phyloP scores from a whole-genome alignment of 768 basidiomycete species.

The Royoungia palumana region DNA sequence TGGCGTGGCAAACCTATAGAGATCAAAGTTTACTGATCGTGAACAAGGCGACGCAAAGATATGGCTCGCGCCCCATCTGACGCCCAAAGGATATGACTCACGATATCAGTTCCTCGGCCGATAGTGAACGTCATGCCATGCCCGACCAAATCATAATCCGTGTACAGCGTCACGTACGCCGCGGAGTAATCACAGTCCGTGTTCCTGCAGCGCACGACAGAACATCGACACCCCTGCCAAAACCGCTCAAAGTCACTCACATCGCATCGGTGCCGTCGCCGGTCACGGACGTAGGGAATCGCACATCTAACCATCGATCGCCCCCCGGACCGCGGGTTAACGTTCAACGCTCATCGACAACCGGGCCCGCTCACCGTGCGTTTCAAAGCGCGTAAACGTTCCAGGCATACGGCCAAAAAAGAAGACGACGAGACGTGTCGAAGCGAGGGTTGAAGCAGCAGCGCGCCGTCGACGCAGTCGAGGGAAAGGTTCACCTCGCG shows the following conservation, averaged over 20 bases:
- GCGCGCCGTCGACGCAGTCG: slow-evolving; percentile 4
- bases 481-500: not conserved
- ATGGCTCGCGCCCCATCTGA: not conserved
- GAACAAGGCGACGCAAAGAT: not conserved
- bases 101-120: slow-evolving; percentile 90
- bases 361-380: slow-evolving; percentile 43
- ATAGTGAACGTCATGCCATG: slow-evolving; percentile 93
- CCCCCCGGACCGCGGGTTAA: no score
- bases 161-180: slow-evolving; percentile 77
- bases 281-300: slow-evolving; percentile 87
- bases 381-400: slow-evolving; percentile 53
- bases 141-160: slow-evolving; percentile 61
- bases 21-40: not conserved
- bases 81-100: slow-evolving; percentile 26
- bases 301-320: slow-evolving; percentile 53
- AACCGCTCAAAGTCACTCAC: slow-evolving; percentile 36
- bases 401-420: slow-evolving; percentile 1
- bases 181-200: slow-evolving; percentile 93
- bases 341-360: no score
- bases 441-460: no score
- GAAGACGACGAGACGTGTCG: not conserved
- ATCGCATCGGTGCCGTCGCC: slow-evolving; percentile 94
- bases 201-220: slow-evolving; percentile 52
- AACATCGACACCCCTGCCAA: not conserved
- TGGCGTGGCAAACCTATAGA: slow-evolving; percentile 67